phyloP scores from a whole-genome alignment of 495 filamentous ascomycete species.

The Daldinia decipiens region DNA sequence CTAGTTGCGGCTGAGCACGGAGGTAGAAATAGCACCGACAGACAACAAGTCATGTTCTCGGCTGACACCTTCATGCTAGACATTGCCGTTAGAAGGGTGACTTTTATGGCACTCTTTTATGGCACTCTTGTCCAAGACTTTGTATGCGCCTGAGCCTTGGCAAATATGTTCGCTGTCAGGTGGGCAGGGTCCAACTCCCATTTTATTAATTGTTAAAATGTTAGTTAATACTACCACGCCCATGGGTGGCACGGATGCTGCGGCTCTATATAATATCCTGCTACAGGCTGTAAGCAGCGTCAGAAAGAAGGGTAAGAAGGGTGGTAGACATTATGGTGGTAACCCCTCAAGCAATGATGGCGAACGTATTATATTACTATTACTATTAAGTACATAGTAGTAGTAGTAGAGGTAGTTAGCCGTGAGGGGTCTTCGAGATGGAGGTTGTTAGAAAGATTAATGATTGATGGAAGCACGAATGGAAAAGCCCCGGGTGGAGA shows the following conservation, averaged over 20 bases:
- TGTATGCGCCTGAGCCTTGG: slow-evolving; percentile 13
- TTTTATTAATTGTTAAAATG: background rate
- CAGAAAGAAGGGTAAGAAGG: slow-evolving; percentile 6
- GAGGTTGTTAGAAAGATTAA: background rate
- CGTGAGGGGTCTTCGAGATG: slow-evolving; percentile 3
- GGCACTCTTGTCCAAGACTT: background rate
- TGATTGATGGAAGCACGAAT: slow-evolving; percentile 23
- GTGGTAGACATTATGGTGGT: background rate
- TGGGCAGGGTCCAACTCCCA: background rate
- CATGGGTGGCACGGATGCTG: slow-evolving; percentile 27
- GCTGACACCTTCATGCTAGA: background rate
- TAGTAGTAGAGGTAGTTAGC: background rate
- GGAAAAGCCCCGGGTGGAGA: slow-evolving; percentile 25
- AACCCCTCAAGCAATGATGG: background rate
- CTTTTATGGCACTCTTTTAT: slow-evolving; percentile 1
- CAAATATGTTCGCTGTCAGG: slow-evolving; percentile 8
- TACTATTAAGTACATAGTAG: background rate
- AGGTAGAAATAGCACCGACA: slow-evolving; percentile 26
- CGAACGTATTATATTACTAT: slow-evolving; percentile 9
- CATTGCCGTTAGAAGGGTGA: background rate
- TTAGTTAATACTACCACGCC: slow-evolving; percentile 15
- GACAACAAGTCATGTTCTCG: background rate
- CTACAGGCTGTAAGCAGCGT: slow-evolving; percentile 23
- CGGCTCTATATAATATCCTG: slow-evolving; percentile 11
- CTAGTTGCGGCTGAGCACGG: slow-evolving; percentile 30